phyloP scores from a whole-genome alignment of 176 grass and related monocot genomes.

The Secale cereale region DNA sequence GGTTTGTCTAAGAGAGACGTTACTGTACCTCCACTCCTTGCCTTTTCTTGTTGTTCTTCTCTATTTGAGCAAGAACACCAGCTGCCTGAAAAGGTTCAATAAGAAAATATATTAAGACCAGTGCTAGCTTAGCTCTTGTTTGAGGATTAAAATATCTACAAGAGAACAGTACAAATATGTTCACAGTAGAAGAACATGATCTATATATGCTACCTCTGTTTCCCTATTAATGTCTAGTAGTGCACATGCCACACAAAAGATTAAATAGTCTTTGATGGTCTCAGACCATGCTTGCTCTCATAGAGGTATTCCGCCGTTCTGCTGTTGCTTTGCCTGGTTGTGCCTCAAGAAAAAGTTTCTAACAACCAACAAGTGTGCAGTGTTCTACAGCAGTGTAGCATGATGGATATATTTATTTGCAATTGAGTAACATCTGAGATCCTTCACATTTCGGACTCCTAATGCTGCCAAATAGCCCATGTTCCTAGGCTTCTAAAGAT shows the following conservation, averaged over 20 bases:
- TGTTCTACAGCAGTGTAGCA: not conserved
- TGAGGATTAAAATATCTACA: not conserved
- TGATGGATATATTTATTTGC: not conserved
- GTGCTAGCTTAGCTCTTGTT: not conserved
- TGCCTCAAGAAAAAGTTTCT: not conserved
- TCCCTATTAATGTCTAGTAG: not conserved
- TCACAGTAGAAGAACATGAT: not conserved
- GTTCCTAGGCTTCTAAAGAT: not conserved
- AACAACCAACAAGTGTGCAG: not conserved
- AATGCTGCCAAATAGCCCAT: not conserved
- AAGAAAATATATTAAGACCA: not conserved
- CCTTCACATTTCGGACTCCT: not conserved
- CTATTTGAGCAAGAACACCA: conserved; percentile 93
- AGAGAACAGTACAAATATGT: not conserved
- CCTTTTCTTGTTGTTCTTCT: conserved; percentile 79
- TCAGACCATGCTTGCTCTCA: not conserved
- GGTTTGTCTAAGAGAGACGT: too few relatives aligned
- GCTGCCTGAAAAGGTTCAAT: conserved; percentile 60
- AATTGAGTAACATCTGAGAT: not conserved
- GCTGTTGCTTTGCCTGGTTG: not conserved
- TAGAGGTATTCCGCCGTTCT: not conserved
- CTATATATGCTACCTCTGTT: not conserved
- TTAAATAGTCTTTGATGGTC: not conserved
- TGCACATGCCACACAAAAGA: not conserved
- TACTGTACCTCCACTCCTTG: conserved; percentile 83